These are phyloP conservation scores for Phlegmacium glaucopus DNA, from an alignment of 768 basidiomycete species.

Conservation along the genomic window DNA sequence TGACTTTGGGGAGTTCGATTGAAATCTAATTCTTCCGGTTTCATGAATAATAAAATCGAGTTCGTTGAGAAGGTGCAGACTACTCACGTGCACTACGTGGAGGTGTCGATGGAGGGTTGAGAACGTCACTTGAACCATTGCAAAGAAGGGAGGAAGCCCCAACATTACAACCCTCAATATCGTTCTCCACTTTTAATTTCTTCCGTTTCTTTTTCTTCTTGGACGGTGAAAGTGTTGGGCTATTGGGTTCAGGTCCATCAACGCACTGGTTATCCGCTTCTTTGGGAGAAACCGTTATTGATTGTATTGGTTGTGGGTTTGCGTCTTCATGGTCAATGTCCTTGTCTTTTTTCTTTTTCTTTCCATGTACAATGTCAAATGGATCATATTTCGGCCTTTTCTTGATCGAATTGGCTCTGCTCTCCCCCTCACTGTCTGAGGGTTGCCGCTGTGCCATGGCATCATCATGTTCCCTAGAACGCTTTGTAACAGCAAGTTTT, in stretches of 20 bases:
- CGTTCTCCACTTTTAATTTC: background rate
- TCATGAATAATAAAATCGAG: background rate
- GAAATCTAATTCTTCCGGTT: background rate
- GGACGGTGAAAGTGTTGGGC: background rate
- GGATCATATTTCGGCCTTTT: slow-evolving; percentile 61
- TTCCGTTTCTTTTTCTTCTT: background rate
- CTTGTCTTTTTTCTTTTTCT: slow-evolving; percentile 39
- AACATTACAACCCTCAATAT: background rate
- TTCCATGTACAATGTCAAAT: slow-evolving; percentile 44
- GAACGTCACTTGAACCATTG: background rate
- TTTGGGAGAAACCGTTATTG: no score
- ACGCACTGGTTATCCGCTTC: background rate
- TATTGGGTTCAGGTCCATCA: background rate
- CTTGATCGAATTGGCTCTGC: slow-evolving; percentile 51
- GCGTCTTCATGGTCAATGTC: slow-evolving; percentile 4
- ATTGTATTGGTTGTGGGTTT: no score
- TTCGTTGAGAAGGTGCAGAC: background rate
- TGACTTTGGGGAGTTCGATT: background rate
- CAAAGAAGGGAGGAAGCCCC: background rate
- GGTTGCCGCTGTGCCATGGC: slow-evolving; percentile 16
- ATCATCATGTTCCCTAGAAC: slow-evolving; percentile 38
- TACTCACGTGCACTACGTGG: background rate
- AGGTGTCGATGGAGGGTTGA: background rate
- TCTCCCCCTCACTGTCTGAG: slow-evolving; percentile 52
- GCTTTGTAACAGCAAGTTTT: slow-evolving; percentile 54